Evolutionary conservation across 345 rosid species (phyloP).

Genomic region (Eucalyptus polyanthemos): DNA sequence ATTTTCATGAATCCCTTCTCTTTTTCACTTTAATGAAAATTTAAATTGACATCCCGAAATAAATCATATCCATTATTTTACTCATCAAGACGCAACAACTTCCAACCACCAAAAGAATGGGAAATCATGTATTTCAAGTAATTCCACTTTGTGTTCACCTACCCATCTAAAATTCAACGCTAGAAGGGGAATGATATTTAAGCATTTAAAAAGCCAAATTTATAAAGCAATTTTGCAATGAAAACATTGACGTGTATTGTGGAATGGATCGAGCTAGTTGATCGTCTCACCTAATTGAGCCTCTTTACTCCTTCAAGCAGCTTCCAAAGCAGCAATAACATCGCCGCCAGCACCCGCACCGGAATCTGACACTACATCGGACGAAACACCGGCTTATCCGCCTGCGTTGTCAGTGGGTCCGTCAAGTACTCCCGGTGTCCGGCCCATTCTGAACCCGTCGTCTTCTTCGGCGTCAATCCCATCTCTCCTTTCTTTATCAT

Average conservation of each 20-base stretch:
- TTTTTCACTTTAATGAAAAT: not conserved
- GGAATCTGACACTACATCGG: not conserved
- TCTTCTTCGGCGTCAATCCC: not conserved
- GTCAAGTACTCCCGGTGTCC: slow-evolving; percentile 5
- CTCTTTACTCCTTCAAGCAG: not conserved
- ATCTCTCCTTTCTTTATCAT: not conserved
- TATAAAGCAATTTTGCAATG: not conserved
- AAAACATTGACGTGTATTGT: not conserved
- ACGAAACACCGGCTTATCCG: slow-evolving; percentile 10
- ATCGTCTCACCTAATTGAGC: not conserved
- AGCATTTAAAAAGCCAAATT: not conserved
- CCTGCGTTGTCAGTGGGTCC: slow-evolving; percentile 7
- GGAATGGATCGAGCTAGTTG: not conserved
- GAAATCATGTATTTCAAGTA: not conserved
- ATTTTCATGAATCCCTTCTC: not conserved
- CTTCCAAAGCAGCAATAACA: slow-evolving; percentile 20
- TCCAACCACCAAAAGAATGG: not conserved
- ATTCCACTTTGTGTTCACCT: not conserved
- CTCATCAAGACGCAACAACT: not conserved
- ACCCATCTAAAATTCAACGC: not conserved
- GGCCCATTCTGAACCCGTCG: slow-evolving; percentile 17
- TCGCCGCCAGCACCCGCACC: slow-evolving; percentile 10
- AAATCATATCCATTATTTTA: not conserved
- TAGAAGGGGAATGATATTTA: not conserved
- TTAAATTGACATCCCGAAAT: not conserved